phyloP scores from a whole-genome alignment of 768 basidiomycete species.

The Boletus barrowsii region DNA sequence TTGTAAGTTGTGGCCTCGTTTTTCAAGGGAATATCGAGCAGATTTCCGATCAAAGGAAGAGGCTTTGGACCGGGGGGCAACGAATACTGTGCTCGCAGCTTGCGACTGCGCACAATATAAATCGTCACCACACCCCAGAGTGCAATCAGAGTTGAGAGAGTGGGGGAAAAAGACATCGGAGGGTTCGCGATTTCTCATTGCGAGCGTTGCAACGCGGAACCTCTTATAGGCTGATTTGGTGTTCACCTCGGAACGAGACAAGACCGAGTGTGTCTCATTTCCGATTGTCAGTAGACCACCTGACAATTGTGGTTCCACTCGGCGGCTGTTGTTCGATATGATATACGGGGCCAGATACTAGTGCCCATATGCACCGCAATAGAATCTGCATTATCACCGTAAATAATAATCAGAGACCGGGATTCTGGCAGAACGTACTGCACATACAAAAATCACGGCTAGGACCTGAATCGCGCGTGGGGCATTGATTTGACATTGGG shows the following conservation, averaged over 20 bases:
- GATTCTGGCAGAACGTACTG: too few relatives aligned
- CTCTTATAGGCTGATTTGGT: conserved; percentile 19
- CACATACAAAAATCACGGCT: too few relatives aligned
- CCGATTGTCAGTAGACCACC: conserved; percentile 7
- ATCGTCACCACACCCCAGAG: conserved; percentile 21
- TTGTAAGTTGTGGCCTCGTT: conserved; percentile 42
- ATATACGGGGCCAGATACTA: too few relatives aligned
- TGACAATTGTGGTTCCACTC: background rate
- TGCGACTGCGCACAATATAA: conserved; percentile 16
- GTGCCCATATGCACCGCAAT: too few relatives aligned
- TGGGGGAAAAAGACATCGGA: conserved; percentile 16
- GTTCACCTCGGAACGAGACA: conserved; percentile 8
- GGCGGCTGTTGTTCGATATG: conserved; percentile 2
- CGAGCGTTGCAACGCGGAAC: background rate
- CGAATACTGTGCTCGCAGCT: conserved; percentile 25
- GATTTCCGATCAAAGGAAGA: conserved; percentile 52
- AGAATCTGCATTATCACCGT: too few relatives aligned
- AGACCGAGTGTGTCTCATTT: conserved; percentile 14
- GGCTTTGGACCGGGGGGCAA: conserved; percentile 55
- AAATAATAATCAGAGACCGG: too few relatives aligned
- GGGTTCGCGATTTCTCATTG: conserved; percentile 1
- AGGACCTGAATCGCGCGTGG: too few relatives aligned
- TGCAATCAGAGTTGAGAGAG: conserved; percentile 17
- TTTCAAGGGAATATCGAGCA: conserved; percentile 43
- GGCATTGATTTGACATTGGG: too few relatives aligned